phyloP scores from a whole-genome alignment of 2,329 filamentous ascomycete species.

The Alternaria novae-zelandiae region DNA sequence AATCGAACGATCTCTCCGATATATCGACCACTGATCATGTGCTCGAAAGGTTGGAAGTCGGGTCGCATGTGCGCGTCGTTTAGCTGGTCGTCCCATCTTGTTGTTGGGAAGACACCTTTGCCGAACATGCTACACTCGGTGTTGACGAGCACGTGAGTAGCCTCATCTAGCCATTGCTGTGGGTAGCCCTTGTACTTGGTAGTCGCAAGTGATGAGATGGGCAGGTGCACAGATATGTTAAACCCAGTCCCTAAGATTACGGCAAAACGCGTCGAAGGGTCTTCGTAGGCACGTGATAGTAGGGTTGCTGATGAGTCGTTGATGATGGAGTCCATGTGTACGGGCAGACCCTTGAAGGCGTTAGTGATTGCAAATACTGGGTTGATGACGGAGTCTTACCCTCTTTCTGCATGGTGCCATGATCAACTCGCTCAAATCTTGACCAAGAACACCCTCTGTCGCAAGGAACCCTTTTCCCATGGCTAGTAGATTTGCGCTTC shows the following conservation, averaged over 20 bases:
- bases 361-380: conserved; percentile 20
- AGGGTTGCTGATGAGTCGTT: conserved; percentile 69
- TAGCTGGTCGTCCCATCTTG: conserved; percentile 67
- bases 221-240: conserved; percentile 69
- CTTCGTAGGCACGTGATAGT: conserved; percentile 66
- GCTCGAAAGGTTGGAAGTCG: conserved; percentile 70
- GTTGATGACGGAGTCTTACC: conserved; percentile 33
- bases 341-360: conserved; percentile 55
- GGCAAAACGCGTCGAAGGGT: conserved; percentile 66
- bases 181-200: conserved; percentile 64
- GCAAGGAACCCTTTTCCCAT: conserved; percentile 72
- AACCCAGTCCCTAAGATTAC: conserved; percentile 70
- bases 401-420: conserved; percentile 63
- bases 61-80: conserved; percentile 64
- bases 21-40: conserved; percentile 68
- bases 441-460: conserved; percentile 63
- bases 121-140: conserved; percentile 72
- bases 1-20: conserved; percentile 68
- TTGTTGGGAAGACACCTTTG: conserved; percentile 63
- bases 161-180: conserved; percentile 61
- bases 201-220: conserved; percentile 59
- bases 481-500: conserved; percentile 62
- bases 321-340: conserved; percentile 67
- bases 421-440: conserved; percentile 66
- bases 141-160: conserved; percentile 69